These are phyloP conservation scores for Clitocybe nebularis DNA, from an alignment of 1,284 basidiomycete genomes.

Conservation along the genomic window DNA sequence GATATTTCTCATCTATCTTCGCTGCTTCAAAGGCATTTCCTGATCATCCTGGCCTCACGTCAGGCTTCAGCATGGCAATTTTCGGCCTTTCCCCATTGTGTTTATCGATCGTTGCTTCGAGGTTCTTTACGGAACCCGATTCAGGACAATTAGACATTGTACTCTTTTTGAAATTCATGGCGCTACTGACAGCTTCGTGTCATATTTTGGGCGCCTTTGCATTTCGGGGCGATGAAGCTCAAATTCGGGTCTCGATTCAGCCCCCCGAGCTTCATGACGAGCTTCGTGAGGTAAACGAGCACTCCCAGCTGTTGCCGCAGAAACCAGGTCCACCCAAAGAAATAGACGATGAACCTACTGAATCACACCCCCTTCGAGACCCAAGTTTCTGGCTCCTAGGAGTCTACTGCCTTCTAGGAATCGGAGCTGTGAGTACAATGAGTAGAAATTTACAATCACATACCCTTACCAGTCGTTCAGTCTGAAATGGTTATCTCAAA, in stretches of 20 bases:
- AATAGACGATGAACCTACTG: not conserved
- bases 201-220: slow-evolving; percentile 52
- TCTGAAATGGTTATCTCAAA: slow-evolving; percentile 81
- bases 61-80: slow-evolving; percentile 63
- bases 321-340: slow-evolving; percentile 16
- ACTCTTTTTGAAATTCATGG: slow-evolving; percentile 53
- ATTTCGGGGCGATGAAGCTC: slow-evolving; percentile 31
- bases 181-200: slow-evolving; percentile 46
- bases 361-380: slow-evolving; percentile 36
- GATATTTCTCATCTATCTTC: slow-evolving; percentile 74
- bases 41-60: slow-evolving; percentile 56
- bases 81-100: slow-evolving; percentile 76
- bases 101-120: slow-evolving; percentile 60
- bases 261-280: slow-evolving; percentile 10
- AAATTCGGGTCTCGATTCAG: no score
- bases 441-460: not conserved
- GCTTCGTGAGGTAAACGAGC: slow-evolving; percentile 32
- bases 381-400: slow-evolving; percentile 55
- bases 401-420: slow-evolving; percentile 43
- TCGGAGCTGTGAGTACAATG: slow-evolving; percentile 54
- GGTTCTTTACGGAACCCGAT: slow-evolving; percentile 47
- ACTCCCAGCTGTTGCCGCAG: slow-evolving; percentile 36
- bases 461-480: slow-evolving; percentile 29
- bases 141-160: slow-evolving; percentile 50
- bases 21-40: slow-evolving; percentile 71